phyloP scores from a whole-genome alignment of 2,329 filamentous ascomycete genomes.

The Hypoxylon rubiginosum region DNA sequence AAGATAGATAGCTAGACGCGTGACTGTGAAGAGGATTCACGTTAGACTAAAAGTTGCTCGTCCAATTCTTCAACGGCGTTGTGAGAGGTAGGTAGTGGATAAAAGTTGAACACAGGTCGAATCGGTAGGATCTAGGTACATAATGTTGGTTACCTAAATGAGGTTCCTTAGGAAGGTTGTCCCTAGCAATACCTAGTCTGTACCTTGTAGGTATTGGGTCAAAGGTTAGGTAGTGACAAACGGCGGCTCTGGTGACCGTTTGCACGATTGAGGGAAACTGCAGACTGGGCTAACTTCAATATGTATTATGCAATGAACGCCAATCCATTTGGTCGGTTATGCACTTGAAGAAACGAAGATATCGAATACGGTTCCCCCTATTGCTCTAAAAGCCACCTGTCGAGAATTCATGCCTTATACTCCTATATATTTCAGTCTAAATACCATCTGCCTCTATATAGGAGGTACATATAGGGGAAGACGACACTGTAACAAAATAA shows the following conservation, averaged over 20 bases:
- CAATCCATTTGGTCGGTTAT: not conserved
- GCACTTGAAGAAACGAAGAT: not conserved
- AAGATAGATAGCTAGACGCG: not conserved
- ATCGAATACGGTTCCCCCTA: not conserved
- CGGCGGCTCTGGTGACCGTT: conserved; percentile 1
- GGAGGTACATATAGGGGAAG: not conserved
- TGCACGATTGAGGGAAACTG: conserved; percentile 21
- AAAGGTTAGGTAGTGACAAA: conserved; percentile 1
- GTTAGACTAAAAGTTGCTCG: not conserved
- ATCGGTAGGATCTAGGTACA: too few species aligned
- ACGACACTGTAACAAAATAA: not conserved
- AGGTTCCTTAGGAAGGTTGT: too few species aligned
- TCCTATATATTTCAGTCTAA: not conserved
- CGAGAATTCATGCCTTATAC: not conserved
- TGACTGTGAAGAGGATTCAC: too few species aligned
- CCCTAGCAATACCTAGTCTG: too few species aligned
- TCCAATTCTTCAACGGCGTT: not conserved
- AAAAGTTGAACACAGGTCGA: not conserved
- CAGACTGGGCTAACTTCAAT: conserved; percentile 8
- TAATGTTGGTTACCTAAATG: too few species aligned
- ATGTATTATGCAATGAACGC: not conserved
- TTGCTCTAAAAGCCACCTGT: not conserved
- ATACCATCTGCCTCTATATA: not conserved
- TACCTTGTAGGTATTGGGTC: too few species aligned
- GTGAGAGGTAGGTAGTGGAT: not conserved